Conservation (phyloP, 2,329 filamentous ascomycete species). For the Botrytis aclada region DNA sequence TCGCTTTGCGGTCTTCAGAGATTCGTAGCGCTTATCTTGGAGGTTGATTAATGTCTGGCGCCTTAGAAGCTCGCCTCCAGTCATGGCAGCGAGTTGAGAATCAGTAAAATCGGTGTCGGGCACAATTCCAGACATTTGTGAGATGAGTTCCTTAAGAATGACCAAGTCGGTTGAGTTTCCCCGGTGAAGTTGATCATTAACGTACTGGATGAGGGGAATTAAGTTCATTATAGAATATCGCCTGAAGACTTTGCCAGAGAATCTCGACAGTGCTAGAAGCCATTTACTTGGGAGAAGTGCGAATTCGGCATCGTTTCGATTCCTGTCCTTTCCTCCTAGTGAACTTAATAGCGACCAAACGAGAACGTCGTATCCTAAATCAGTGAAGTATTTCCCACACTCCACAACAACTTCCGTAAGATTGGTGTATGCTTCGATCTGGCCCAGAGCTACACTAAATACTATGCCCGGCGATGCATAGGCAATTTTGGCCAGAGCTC, state of each 20-base stretch:
- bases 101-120: constrained; percentile 87
- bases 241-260: constrained; percentile 86
- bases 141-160: constrained; percentile 84
- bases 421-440: constrained; percentile 93
- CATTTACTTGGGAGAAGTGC: constrained; percentile 80
- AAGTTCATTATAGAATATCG: constrained; percentile 82
- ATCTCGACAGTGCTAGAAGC: constrained; percentile 85
- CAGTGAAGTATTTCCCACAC: constrained; percentile 90
- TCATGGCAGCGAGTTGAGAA: constrained; percentile 80
- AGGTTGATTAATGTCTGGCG: constrained; percentile 77
- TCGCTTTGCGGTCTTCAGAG: constrained; percentile 69
- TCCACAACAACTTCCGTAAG: constrained; percentile 93
- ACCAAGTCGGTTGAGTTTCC: constrained; percentile 89
- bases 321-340: constrained; percentile 60
- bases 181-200: constrained; percentile 75
- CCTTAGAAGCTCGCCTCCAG: constrained; percentile 76
- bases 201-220: constrained; percentile 82
- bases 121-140: constrained; percentile 90
- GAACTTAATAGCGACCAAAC: constrained; percentile 87
- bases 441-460: constrained; percentile 81
- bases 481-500: constrained; percentile 86
- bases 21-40: constrained; percentile 77
- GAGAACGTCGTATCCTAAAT: constrained; percentile 87
- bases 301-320: constrained; percentile 59
- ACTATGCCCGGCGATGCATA: constrained; percentile 88